Evolutionary conservation across 2,329 filamentous ascomycete species (phyloP).

Genomic region (Fusarium clavum): DNA sequence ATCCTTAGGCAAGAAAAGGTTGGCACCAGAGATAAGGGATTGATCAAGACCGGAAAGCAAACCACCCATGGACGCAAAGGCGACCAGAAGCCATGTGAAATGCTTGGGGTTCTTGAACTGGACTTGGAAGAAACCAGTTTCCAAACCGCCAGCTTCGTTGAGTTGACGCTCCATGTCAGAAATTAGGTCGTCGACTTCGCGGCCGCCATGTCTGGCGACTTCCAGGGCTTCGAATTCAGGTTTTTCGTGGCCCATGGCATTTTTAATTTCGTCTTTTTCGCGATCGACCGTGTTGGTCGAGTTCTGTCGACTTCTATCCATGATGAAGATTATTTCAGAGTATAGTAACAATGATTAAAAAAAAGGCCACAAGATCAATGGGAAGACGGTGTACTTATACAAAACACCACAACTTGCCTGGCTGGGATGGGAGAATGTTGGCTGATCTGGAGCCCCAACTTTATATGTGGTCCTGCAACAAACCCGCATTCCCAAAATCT

Average conservation of each 20-base stretch:
- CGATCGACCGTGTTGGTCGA: conserved; percentile 39
- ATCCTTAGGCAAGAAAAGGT: conserved; percentile 72
- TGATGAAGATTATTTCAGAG: conserved; percentile 11
- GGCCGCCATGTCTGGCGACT: conserved; percentile 50
- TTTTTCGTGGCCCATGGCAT: conserved; percentile 44
- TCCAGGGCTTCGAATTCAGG: conserved; percentile 52
- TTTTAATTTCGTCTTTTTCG: conserved; percentile 39
- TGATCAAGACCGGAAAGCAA: conserved; percentile 79
- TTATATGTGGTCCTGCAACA: conserved; percentile 23
- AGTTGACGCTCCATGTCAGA: conserved; percentile 57
- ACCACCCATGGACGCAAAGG: conserved; percentile 80
- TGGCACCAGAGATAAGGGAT: conserved; percentile 77
- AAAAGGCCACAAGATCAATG: too few relatives aligned
- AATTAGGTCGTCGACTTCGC: conserved; percentile 55
- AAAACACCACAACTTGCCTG: neutral
- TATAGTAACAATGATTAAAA: neutral
- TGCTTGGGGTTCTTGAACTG: conserved; percentile 68
- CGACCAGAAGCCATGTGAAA: conserved; percentile 76
- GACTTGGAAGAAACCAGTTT: conserved; percentile 62
- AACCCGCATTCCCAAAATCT: conserved; percentile 4
- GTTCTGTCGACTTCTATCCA: conserved; percentile 35
- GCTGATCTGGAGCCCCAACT: conserved; percentile 22
- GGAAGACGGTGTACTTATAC: neutral
- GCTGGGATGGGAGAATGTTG: neutral
- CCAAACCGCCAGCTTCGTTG: conserved; percentile 48